Evolutionary conservation across 75 land plant species (phyloP), one percentile per base, ranked within the genome.

Genomic region (Isoetes taiwanensis): DNA sequence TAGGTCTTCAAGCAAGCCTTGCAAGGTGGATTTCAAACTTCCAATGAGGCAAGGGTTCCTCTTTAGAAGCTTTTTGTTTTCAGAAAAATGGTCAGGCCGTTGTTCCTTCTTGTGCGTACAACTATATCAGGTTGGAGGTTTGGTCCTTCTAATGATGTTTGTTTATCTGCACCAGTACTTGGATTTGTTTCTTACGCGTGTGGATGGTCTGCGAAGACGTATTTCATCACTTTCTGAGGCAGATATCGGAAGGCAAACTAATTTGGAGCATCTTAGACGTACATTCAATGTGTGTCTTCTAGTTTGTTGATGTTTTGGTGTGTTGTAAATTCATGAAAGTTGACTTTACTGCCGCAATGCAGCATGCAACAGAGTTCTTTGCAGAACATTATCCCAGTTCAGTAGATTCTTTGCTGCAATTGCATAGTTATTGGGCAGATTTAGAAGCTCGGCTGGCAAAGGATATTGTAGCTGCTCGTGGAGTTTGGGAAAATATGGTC

Each of bases 1-100:
- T 81, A 93, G 99, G 90, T 93, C 2, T 93, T 84, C 78, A 90
- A 87, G 58, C 72, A 73, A 70, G 57, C 90, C 21, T 55, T 93
- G 34, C 78, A 63, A 54, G 72, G 79, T 64, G 65, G 78, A 27
- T 87, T 89, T 62, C 78, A 82, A 57, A 78, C 72, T 54, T 58
- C 76, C 38, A 73, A 79, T 9, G 96, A 81, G 89, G 96, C 84
- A 69, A 30, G 23, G 1, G 8, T 11, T 23, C 3, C 29, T 14
- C 10, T 19, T 14, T 5, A 19, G 4, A 28, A 4, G 28, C 29
- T 53, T 23, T 6, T 28, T 26, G 4, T 53, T 28, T 20, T 9
- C 11, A 10, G 30, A 28, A 28, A 6, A 28, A 9, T n/a, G 26
- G 52, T 43, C 21, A 41, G 28, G 30, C 32, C 3, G n/a, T n/a